Conservation (phyloP, 2,329 filamentous ascomycete species). For the Calonectria crousiana region DNA sequence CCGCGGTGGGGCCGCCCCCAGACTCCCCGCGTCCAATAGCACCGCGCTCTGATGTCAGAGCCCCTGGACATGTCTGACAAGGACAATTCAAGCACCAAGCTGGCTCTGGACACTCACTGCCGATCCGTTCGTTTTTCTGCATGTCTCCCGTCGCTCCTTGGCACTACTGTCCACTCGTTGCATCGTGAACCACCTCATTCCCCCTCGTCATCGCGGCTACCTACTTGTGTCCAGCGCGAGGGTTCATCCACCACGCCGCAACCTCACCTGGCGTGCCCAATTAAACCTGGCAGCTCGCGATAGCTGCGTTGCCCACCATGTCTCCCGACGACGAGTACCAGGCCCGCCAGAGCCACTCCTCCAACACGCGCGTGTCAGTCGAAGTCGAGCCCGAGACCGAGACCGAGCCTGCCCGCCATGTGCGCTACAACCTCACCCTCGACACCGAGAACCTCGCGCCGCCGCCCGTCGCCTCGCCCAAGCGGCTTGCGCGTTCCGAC, state of each 20-base stretch:
- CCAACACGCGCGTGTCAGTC: constrained; percentile 37
- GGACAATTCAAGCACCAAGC: neutral
- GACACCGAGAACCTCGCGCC: constrained; percentile 44
- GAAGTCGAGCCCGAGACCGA: constrained; percentile 21
- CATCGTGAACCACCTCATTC: neutral
- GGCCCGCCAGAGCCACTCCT: constrained; percentile 38
- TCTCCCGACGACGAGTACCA: constrained; percentile 28
- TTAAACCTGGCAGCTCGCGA: neutral
- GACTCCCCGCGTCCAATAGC: neutral
- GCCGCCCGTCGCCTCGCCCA: constrained; percentile 25
- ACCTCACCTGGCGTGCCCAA: neutral
- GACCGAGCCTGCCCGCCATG: constrained; percentile 34
- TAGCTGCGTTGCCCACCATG: constrained; percentile 14
- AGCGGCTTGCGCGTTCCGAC: constrained; percentile 42
- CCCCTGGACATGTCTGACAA: neutral
- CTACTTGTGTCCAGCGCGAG: neutral
- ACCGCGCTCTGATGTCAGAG: neutral
- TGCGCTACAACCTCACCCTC: constrained; percentile 45
- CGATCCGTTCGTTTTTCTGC: neutral
- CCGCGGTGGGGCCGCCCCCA: neutral
- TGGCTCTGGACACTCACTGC: neutral
- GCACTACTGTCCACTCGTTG: neutral
- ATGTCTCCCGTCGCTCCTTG: neutral
- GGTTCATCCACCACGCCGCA: neutral
- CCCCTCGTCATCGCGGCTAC: neutral